These are phyloP conservation scores for Ceratocystis eucalypticola DNA, from an alignment of 2,329 filamentous ascomycete species.

Conservation along the genomic window DNA sequence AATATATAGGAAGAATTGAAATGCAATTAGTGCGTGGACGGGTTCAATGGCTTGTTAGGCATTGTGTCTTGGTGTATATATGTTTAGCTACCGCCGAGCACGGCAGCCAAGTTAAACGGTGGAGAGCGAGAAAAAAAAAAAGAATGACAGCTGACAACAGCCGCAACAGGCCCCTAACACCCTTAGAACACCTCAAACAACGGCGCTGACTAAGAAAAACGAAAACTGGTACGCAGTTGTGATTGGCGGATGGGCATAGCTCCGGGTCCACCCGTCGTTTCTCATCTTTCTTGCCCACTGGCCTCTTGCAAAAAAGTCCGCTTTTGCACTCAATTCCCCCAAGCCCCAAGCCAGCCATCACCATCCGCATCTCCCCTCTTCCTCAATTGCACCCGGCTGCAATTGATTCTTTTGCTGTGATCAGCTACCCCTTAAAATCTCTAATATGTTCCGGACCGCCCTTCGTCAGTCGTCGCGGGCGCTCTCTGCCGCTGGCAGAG, in stretches of 20 bases:
- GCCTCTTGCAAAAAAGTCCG: conserved; percentile 20
- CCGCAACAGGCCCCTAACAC: neutral
- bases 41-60: conserved; percentile 5
- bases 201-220: conserved; percentile 17
- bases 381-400: conserved; percentile 46
- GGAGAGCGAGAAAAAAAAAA: conserved; percentile 17
- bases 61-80: neutral
- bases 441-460: conserved; percentile 92
- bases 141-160: conserved; percentile 8
- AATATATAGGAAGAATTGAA: neutral
- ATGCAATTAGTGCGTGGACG: neutral
- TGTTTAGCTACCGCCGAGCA: conserved; percentile 6
- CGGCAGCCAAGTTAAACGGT: conserved; percentile 11
- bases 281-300: conserved; percentile 20
- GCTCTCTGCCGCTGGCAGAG: conserved; percentile 81
- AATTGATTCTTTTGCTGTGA: conserved; percentile 43
- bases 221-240: conserved; percentile 16
- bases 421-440: conserved; percentile 20
- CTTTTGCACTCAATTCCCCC: conserved; percentile 21
- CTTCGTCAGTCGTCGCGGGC: conserved; percentile 92
- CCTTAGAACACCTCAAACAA: too few species aligned
- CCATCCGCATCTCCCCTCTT: conserved; percentile 27
- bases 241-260: conserved; percentile 17
- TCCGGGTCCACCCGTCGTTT: conserved; percentile 20
- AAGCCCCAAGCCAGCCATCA: conserved; percentile 19